Evolutionary conservation across 139 green algal species (phyloP).

Genomic region (Coccomyxa sp.): DNA sequence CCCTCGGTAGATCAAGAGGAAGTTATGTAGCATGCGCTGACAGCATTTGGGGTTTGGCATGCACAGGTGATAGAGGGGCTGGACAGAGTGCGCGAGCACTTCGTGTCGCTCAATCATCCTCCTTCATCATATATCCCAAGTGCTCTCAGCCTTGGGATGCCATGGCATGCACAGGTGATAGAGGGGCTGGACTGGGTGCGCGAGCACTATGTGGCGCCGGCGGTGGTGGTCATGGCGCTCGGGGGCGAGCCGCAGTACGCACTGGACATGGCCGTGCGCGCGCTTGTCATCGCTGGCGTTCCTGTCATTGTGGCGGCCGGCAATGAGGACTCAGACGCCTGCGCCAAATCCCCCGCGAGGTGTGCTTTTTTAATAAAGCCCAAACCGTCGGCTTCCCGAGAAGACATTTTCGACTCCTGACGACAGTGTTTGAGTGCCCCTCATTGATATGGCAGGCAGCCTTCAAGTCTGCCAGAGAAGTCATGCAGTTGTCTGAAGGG

Average conservation of each 20-base stretch:
- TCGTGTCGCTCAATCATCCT: too few species aligned
- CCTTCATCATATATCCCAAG: too few species aligned
- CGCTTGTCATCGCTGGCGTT: conserved; percentile 20
- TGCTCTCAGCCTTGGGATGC: too few species aligned
- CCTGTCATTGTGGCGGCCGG: conserved; percentile 39
- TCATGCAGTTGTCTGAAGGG: too few species aligned
- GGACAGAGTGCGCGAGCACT: conserved; percentile 31
- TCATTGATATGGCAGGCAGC: not conserved
- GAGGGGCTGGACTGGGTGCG: conserved; percentile 36
- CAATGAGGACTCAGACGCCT: conserved; percentile 37
- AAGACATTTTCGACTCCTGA: not conserved
- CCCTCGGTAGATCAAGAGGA: too few species aligned
- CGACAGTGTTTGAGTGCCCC: not conserved
- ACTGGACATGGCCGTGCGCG: conserved; percentile 24
- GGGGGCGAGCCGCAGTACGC: conserved; percentile 26
- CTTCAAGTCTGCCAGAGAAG: not conserved
- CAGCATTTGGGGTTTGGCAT: too few species aligned
- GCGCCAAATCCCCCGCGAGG: conserved; percentile 33
- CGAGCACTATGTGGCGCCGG: conserved; percentile 12
- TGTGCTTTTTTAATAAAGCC: conserved; percentile 12
- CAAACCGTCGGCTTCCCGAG: not conserved
- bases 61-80: conserved; percentile 24
- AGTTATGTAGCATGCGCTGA: too few species aligned
- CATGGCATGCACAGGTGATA: conserved; percentile 8
- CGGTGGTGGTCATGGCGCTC: conserved; percentile 34